A percentile compares a stretch with the other conserved stretches of the same genome.
phyloP scores from a whole-genome alignment of 371 early-diverging fungal species.

The Syncephalis plumigaleata region DNA sequence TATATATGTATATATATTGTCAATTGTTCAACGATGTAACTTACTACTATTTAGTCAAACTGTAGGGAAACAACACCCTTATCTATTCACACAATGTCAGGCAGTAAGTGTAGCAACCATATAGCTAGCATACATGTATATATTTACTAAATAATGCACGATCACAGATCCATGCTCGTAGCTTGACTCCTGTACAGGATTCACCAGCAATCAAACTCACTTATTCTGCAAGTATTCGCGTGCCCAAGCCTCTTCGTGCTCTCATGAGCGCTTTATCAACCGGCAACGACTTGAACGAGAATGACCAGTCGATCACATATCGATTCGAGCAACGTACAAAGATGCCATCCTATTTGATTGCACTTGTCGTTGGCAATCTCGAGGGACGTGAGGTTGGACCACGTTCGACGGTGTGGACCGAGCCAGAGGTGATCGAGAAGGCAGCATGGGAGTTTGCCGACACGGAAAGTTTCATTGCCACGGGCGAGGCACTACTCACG shows the following conservation, averaged over 20 bases:
- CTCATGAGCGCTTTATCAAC: conserved; percentile 44
- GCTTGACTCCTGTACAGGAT: conserved; percentile 82
- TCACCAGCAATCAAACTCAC: conserved; percentile 84
- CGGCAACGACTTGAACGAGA: conserved; percentile 21
- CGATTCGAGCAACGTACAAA: conserved; percentile 52
- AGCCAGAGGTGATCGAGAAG: conserved; percentile 79
- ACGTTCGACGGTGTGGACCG: conserved; percentile 85
- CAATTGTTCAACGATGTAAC: background rate
- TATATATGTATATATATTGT: too few species aligned
- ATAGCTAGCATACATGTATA: background rate
- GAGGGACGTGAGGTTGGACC: conserved; percentile 68
- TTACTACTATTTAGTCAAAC: conserved; percentile 47
- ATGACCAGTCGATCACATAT: conserved; percentile 26
- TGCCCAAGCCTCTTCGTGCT: conserved; percentile 45
- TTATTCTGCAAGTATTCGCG: conserved; percentile 63
- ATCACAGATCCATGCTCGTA: conserved; percentile 90
- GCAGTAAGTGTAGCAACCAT: conserved; percentile 10
- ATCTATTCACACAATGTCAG: conserved; percentile 93
- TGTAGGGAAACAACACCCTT: conserved; percentile 81
- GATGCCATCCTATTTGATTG: conserved; percentile 86
- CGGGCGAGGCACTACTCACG: conserved; percentile 70
- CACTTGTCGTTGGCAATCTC: conserved; percentile 81
- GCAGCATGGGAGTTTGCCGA: conserved; percentile 91
- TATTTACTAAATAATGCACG: conserved; percentile 1
- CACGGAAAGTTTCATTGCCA: conserved; percentile 72